phyloP scores from a whole-genome alignment of 805 yeast species.

The Pichia thaimueangensis region DNA sequence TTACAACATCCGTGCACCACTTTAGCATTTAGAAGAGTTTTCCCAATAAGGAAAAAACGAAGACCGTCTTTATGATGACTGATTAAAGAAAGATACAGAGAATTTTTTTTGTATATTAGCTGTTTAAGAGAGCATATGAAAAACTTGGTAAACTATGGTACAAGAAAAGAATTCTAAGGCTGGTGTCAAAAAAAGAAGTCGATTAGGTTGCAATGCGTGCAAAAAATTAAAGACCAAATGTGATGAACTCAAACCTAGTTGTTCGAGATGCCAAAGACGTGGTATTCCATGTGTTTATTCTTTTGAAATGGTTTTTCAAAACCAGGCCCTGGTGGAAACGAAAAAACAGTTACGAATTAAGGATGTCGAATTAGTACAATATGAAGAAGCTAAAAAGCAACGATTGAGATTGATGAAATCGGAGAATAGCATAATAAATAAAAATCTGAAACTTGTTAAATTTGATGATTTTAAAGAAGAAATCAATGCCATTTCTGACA shows the following conservation, averaged over 20 bases:
- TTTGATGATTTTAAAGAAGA: neutral
- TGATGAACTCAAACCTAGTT: constrained; percentile 19
- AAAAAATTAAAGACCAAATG: constrained; percentile 21
- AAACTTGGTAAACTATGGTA: no score
- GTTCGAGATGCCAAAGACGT: constrained; percentile 14
- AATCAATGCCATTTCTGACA: neutral
- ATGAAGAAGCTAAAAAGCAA: neutral
- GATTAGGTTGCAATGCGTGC: constrained; percentile 12
- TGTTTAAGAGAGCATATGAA: no score
- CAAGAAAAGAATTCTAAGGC: no score
- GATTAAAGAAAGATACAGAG: no score
- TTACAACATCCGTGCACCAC: no score
- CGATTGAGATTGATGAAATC: neutral
- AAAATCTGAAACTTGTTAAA: neutral
- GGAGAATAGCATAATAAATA: neutral
- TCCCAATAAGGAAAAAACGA: no score
- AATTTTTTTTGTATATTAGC: no score
- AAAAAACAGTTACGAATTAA: constrained; percentile 3
- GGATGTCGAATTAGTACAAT: constrained; percentile 1
- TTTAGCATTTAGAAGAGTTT: no score
- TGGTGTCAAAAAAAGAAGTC: constrained; percentile 9
- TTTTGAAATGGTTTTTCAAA: constrained; percentile 10
- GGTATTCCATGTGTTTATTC: constrained; percentile 6
- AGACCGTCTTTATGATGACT: no score
- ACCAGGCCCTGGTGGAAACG: neutral